Evolutionary conservation across 1,284 basidiomycete genomes (phyloP).

Genomic region (Testicularia cyperi): DNA sequence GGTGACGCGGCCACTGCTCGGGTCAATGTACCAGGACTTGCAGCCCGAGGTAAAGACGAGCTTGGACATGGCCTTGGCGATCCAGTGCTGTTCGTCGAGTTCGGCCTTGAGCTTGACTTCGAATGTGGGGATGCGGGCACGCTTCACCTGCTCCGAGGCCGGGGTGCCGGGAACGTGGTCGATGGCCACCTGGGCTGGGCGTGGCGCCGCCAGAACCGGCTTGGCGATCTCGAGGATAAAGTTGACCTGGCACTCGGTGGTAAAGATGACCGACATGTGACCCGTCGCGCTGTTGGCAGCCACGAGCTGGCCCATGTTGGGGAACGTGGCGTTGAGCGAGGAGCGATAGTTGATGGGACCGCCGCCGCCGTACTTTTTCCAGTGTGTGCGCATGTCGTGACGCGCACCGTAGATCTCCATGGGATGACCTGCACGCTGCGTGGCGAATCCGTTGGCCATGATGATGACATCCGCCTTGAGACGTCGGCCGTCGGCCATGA

Average conservation of each 20-base stretch:
- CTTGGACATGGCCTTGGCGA: conserved; percentile 44
- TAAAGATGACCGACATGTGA: conserved; percentile 51
- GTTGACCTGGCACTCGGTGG: conserved; percentile 48
- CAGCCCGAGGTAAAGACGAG: conserved; percentile 47
- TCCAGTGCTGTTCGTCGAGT: conserved; percentile 52
- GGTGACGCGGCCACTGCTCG: conserved; percentile 40
- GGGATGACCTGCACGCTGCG: conserved; percentile 43
- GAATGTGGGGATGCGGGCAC: conserved; percentile 39
- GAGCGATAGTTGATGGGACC: conserved; percentile 48
- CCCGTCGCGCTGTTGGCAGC: conserved; percentile 56
- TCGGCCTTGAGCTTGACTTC: conserved; percentile 50
- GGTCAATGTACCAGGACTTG: conserved; percentile 54
- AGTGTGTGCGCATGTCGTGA: conserved; percentile 46
- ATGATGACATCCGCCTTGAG: conserved; percentile 57
- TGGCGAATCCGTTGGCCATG: conserved; percentile 55
- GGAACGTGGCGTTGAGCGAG: conserved; percentile 48
- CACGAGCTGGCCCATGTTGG: conserved; percentile 52
- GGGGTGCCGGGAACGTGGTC: conserved; percentile 36
- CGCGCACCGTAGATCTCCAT: conserved; percentile 42
- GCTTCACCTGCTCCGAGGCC: conserved; percentile 1
- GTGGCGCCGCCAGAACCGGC: conserved; percentile 35
- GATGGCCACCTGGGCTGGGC: conserved; percentile 27
- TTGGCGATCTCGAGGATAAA: conserved; percentile 41
- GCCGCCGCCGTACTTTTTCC: conserved; percentile 47
- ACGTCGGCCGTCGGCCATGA: conserved; percentile 43